Conservation (phyloP, 331 rosid genomes). For the Stylosanthes scabra region DNA sequence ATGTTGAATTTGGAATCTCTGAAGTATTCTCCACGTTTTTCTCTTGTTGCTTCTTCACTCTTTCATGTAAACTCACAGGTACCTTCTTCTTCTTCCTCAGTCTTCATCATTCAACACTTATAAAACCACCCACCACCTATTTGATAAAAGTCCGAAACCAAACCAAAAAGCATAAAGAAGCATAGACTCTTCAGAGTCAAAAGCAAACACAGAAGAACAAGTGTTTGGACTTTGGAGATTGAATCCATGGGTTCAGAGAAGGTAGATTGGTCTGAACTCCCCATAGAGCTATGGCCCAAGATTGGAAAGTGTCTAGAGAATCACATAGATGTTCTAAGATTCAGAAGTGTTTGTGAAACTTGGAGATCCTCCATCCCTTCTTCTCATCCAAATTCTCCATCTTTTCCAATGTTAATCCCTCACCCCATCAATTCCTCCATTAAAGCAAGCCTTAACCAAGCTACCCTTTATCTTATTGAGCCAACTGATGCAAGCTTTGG, state of each 20-base stretch:
- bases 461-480: conserved; percentile 44
- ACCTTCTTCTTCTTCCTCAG: conserved; percentile 2
- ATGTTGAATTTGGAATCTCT: neutral
- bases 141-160: neutral
- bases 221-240: neutral
- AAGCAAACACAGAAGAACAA: neutral
- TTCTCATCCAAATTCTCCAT: conserved; percentile 36
- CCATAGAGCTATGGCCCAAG: conserved; percentile 52
- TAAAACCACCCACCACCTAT: neutral
- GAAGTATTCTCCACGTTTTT: neutral
- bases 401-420: conserved; percentile 49
- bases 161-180: no score
- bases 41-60: neutral
- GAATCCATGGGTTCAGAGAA: conserved; percentile 17
- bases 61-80: conserved; percentile 9
- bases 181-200: conserved; percentile 4
- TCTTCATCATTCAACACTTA: neutral
- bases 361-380: conserved; percentile 58
- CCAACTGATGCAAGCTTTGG: conserved; percentile 5
- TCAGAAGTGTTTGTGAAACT: conserved; percentile 62
- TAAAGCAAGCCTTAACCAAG: neutral
- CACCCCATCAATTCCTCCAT: neutral
- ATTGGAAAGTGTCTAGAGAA: conserved; percentile 51
- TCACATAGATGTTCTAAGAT: conserved; percentile 55
- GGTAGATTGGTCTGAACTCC: conserved; percentile 62